phyloP scores from a whole-genome alignment of 2,329 filamentous ascomycete species.

The Aspergillus sojae region DNA sequence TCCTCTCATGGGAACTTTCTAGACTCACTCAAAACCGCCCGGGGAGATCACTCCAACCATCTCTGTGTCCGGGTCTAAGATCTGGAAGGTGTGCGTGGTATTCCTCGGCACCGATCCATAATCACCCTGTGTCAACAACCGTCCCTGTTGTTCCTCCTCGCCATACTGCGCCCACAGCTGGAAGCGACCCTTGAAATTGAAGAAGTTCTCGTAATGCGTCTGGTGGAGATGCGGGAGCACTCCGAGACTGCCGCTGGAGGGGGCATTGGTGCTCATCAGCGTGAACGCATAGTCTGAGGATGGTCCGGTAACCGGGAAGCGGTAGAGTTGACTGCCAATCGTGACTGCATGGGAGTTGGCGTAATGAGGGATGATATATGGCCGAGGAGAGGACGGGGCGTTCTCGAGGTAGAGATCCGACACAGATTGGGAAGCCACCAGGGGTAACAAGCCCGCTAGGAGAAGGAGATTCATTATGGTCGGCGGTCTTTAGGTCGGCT shows the following conservation, averaged over 20 bases:
- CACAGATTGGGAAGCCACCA: conserved; percentile 11
- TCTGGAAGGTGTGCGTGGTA: conserved; percentile 53
- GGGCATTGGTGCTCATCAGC: conserved; percentile 48
- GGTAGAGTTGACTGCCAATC: conserved; percentile 43
- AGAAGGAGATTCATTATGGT: conserved; percentile 12
- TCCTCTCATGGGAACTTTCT: neutral
- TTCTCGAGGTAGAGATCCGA: conserved; percentile 29
- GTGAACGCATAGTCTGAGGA: conserved; percentile 51
- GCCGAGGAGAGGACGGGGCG: conserved; percentile 37
- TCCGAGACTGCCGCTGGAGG: conserved; percentile 39
- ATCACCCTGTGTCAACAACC: conserved; percentile 49
- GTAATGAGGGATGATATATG: conserved; percentile 41
- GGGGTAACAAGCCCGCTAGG: conserved; percentile 7
- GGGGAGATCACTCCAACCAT: conserved; percentile 51
- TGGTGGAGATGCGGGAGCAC: conserved; percentile 50
- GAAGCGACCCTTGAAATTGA: conserved; percentile 48
- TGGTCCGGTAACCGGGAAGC: conserved; percentile 49
- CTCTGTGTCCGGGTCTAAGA: conserved; percentile 52
- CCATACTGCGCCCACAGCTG: conserved; percentile 49
- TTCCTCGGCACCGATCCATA: conserved; percentile 51
- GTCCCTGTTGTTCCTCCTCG: conserved; percentile 36
- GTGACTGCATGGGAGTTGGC: conserved; percentile 35
- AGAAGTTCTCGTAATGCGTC: conserved; percentile 53
- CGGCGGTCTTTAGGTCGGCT: neutral
- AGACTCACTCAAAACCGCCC: conserved; percentile 51